A percentile compares a stretch with the other conserved stretches of the same genome.
phyloP scores from a whole-genome alignment of 176 grass and related monocot genomes.

The Carex pumila region DNA sequence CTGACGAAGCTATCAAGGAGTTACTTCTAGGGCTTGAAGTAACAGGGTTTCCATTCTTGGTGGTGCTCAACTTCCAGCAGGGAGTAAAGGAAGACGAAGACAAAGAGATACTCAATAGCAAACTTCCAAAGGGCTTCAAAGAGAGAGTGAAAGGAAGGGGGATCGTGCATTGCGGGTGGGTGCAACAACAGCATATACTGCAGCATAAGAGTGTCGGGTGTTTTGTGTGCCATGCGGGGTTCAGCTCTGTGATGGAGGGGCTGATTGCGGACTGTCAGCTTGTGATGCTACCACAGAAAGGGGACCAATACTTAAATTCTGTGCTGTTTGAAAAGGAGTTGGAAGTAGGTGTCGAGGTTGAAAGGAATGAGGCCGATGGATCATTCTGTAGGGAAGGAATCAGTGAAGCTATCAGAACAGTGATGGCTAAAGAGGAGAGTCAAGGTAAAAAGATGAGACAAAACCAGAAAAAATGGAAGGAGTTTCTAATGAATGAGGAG shows the following conservation, averaged over 20 bases:
- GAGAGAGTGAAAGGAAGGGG: constrained; percentile 31
- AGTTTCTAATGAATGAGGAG: constrained; percentile 21
- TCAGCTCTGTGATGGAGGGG: constrained; percentile 40
- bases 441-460: not conserved
- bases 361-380: constrained; percentile 12
- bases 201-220: constrained; percentile 33
- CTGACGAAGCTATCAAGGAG: too few species aligned
- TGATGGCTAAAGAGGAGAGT: not conserved
- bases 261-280: constrained; percentile 29
- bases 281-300: not conserved
- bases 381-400: constrained; percentile 20
- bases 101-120: not conserved
- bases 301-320: too few species aligned
- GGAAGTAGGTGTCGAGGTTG: too few species aligned
- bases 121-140: constrained; percentile 2
- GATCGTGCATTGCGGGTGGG: constrained; percentile 28
- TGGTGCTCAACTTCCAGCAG: constrained; percentile 33
- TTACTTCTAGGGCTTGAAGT: constrained; percentile 47
- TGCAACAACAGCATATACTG: constrained; percentile 18
- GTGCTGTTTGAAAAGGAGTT: too few species aligned
- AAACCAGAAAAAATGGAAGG: constrained; percentile 25
- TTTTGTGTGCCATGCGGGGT: constrained; percentile 42
- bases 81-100: not conserved
- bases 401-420: not conserved
- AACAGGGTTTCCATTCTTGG: constrained; percentile 25